These are phyloP conservation scores for Eucalyptus marginata DNA, from an alignment of 345 rosid species.

Conservation along the genomic window DNA sequence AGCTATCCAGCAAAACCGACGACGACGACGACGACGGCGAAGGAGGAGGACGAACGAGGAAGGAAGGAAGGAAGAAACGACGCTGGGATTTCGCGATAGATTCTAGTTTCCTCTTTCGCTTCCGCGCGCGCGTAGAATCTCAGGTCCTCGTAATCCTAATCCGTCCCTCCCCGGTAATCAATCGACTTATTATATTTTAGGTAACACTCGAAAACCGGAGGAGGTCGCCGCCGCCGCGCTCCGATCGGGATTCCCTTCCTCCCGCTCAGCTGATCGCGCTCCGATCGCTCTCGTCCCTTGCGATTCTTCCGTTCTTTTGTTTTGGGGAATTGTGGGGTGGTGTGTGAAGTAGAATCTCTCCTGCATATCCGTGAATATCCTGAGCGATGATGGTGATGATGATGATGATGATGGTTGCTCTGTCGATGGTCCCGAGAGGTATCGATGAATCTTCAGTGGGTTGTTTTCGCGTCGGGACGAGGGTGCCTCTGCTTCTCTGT, in stretches of 20 bases:
- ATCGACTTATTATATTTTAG: not conserved
- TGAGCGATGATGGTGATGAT: not conserved
- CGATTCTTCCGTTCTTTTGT: not conserved
- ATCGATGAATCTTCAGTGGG: not conserved
- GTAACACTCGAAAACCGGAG: not conserved
- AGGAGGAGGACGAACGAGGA: not conserved
- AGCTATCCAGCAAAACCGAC: not conserved
- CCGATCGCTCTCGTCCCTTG: not conserved
- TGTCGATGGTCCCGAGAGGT: not conserved
- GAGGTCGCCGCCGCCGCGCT: not conserved
- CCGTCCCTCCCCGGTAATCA: not conserved
- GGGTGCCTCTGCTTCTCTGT: not conserved
- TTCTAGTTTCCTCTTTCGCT: not conserved
- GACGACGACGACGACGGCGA: not conserved
- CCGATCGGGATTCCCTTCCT: not conserved
- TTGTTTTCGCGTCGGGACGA: not conserved
- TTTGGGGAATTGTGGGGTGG: not conserved
- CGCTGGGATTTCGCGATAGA: not conserved
- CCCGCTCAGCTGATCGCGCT: not conserved
- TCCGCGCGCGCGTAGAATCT: not conserved
- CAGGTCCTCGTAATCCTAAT: not conserved
- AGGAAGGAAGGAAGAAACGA: not conserved
- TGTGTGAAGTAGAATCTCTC: not conserved
- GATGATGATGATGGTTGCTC: not conserved
- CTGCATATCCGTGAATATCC: not conserved